Evolutionary conservation across 2,329 filamentous ascomycete genomes (phyloP).

Genomic region (Beauveria varroae): DNA sequence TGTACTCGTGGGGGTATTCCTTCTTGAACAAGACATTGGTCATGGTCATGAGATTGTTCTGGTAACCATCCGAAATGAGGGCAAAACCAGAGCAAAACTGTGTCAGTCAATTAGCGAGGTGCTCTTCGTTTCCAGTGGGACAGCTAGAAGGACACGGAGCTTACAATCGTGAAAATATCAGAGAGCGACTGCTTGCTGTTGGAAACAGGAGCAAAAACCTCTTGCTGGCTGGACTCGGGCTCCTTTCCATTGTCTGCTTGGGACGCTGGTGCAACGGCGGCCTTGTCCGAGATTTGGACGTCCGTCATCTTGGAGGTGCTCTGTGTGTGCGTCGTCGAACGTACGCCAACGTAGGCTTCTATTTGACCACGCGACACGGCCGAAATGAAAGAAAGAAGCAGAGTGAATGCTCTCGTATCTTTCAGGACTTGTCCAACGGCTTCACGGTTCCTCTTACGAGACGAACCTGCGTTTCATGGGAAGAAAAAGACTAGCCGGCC

Average conservation of each 20-base stretch:
- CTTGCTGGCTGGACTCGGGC: not conserved
- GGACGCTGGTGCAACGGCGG: not conserved
- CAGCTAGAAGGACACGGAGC: not conserved
- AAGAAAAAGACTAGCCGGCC: not conserved
- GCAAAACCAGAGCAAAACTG: slow-evolving; percentile 25
- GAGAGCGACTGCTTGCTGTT: slow-evolving; percentile 16
- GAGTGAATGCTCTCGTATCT: not conserved
- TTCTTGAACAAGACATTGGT: slow-evolving; percentile 24
- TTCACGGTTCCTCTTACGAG: not conserved
- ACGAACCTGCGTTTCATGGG: not conserved
- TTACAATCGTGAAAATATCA: slow-evolving; percentile 21
- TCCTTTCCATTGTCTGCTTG: not conserved
- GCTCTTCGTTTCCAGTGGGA: not conserved
- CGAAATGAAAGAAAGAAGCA: not conserved
- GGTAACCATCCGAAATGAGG: slow-evolving; percentile 29
- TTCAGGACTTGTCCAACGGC: not conserved
- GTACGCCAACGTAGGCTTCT: not conserved
- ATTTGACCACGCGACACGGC: not conserved
- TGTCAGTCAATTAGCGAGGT: not conserved
- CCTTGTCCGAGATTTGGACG: not conserved
- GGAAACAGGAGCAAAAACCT: not conserved
- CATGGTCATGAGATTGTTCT: slow-evolving; percentile 31
- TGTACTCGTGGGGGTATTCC: slow-evolving; percentile 28
- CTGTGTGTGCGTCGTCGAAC: not conserved
- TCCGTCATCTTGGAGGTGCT: not conserved